Evolutionary conservation across 2,329 filamentous ascomycete species (phyloP).

Genomic region (Fusarium sp.): DNA sequence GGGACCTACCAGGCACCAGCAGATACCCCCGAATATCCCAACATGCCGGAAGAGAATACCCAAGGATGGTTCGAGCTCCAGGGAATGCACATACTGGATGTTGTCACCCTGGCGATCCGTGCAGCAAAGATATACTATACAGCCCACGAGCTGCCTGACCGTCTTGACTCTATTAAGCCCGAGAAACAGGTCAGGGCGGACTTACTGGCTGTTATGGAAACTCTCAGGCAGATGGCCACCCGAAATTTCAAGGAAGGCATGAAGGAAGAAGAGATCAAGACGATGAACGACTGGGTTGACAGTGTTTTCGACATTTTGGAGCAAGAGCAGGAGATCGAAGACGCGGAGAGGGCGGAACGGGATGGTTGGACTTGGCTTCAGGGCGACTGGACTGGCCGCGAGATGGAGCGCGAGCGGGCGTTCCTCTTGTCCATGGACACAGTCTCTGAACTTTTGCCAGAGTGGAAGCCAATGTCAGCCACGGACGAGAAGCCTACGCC

Average conservation of each 20-base stretch:
- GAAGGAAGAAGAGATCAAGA: slow-evolving; percentile 80
- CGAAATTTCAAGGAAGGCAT: slow-evolving; percentile 89
- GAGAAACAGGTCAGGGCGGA: slow-evolving; percentile 89
- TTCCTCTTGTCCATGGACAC: slow-evolving; percentile 84
- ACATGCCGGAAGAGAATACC: slow-evolving; percentile 61
- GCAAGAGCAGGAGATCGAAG: slow-evolving; percentile 82
- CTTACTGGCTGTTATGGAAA: slow-evolving; percentile 87
- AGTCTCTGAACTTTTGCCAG: slow-evolving; percentile 71
- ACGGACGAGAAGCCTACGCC: slow-evolving; percentile 71
- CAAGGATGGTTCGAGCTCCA: slow-evolving; percentile 88
- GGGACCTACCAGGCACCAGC: slow-evolving; percentile 48
- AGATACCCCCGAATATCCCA: slow-evolving; percentile 52
- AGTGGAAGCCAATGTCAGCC: slow-evolving; percentile 69
- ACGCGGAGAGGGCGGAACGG: slow-evolving; percentile 76
- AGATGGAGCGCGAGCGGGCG: slow-evolving; percentile 82
- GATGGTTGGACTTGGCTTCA: slow-evolving; percentile 84
- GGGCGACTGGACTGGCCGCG: slow-evolving; percentile 80
- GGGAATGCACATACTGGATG: slow-evolving; percentile 91
- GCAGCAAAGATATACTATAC: slow-evolving; percentile 98
- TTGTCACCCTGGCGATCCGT: slow-evolving; percentile 93
- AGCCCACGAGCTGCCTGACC: slow-evolving; percentile 86
- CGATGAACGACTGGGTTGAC: slow-evolving; percentile 83
- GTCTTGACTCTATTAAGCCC: slow-evolving; percentile 86
- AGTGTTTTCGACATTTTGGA: slow-evolving; percentile 82
- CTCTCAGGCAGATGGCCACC: slow-evolving; percentile 90